phyloP scores from a whole-genome alignment of 2,329 filamentous ascomycete species.

The Rhexocercosporidium sp. region DNA sequence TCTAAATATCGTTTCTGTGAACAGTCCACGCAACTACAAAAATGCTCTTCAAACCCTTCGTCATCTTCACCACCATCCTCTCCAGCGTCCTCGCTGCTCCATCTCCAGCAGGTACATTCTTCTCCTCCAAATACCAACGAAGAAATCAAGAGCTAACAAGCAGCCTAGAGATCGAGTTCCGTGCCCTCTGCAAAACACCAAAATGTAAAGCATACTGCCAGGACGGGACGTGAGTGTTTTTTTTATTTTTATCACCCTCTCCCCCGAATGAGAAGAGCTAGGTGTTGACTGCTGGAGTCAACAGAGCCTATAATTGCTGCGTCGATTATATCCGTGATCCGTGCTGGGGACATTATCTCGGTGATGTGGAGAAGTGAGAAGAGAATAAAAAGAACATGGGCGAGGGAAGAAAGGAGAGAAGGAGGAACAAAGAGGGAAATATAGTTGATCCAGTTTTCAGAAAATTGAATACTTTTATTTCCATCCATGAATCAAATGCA shows the following conservation, averaged over 20 bases:
- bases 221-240: background rate
- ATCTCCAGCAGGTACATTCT: background rate
- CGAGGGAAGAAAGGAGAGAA: too few species aligned
- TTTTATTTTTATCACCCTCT: background rate
- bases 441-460: too few species aligned
- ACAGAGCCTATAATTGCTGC: background rate
- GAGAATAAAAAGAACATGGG: too few species aligned
- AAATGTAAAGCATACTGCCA: constrained; percentile 1
- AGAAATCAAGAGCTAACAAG: background rate
- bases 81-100: background rate
- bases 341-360: background rate
- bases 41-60: background rate
- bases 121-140: too few species aligned
- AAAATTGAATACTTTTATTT: background rate
- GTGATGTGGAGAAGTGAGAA: background rate
- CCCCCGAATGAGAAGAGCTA: background rate
- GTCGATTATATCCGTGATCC: background rate
- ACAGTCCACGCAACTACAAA: too few species aligned
- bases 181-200: constrained; percentile 3
- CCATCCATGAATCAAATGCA: too few species aligned
- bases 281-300: background rate
- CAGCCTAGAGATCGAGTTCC: background rate
- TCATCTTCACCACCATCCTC: background rate
- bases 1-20: too few species aligned
- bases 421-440: too few species aligned